Evolutionary conservation across 208 protist species (phyloP), one percentile per base, ranked within the genome.

Genomic region (Leishmania amazonensis): DNA sequence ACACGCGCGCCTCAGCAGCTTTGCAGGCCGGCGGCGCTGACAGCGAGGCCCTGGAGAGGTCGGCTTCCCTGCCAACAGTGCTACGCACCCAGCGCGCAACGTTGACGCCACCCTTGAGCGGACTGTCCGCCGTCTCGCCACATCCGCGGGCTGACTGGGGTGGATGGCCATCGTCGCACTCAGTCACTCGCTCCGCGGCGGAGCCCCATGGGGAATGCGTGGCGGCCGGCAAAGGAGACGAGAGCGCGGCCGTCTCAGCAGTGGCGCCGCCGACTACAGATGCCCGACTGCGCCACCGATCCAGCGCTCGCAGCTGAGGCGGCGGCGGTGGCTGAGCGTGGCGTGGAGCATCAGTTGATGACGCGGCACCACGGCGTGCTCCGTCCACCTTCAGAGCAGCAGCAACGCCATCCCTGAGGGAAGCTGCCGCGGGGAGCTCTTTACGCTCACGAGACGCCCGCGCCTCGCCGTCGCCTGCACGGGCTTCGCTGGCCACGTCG

Each of bases 91-190:
- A 85, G 3, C 78, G 78, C 3, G 81, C 78, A 62, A 75, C 51
- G 78, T 85, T 58, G 6, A 85, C 82, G 35, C 71, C 82, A 53
- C 82, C 82, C 21, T 60, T 79, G 35, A 68, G 31, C 6, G 53
- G 21, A 17, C 74, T 49, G n/a, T 8, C 53, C 19, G 49, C 72
- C 49, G 72, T 15, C 9, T 24, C 11, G 51, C n/a, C 72, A 57
- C 4, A 51, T 28, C 28, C 49, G 49, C 51, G n/a, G 72, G 49
- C 49, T 45, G 72, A 40, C 72, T 38, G 21, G 21, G 54, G n/a
- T 21, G 45, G 51, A 24, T 62, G 72, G n/a, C 47, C 47, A 49
- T 40, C 72, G 49, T 45, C 49, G 15, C 72, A 3, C 24, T 51
- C 68, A 19, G 45, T 31, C 68, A 49, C 19, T n/a, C 35, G 19